Conservation (phyloP, 495 filamentous ascomycete species). For the Physcia stellaris region DNA sequence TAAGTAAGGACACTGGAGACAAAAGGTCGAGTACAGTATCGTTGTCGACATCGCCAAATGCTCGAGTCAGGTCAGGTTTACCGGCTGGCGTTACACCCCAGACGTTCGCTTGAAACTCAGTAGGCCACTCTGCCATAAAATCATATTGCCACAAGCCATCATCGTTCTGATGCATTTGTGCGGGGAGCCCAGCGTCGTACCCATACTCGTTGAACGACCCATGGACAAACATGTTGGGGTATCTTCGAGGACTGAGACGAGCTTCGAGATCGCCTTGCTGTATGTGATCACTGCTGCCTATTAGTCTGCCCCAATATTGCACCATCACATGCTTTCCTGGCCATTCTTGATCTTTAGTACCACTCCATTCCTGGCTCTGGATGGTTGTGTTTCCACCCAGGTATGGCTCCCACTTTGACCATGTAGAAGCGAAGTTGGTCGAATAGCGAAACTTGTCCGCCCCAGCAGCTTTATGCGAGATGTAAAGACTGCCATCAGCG, state of each 20-base stretch:
- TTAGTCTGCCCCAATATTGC: constrained; percentile 47
- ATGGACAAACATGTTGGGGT: constrained; percentile 46
- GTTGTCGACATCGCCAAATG: constrained; percentile 38
- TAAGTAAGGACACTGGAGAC: constrained; percentile 24
- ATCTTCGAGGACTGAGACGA: constrained; percentile 26
- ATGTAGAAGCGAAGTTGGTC: constrained; percentile 37
- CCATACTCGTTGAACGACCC: constrained; percentile 51
- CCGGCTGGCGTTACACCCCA: constrained; percentile 36
- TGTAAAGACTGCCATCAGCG: constrained; percentile 20
- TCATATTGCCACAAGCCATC: constrained; percentile 33
- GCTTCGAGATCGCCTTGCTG: constrained; percentile 42
- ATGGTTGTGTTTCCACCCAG: constrained; percentile 24
- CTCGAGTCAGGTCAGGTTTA: constrained; percentile 30
- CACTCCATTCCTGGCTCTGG: constrained; percentile 30
- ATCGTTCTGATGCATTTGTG: constrained; percentile 34
- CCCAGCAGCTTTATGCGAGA: constrained; percentile 43
- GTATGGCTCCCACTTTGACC: constrained; percentile 42
- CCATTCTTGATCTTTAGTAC: constrained; percentile 42
- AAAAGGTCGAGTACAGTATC: constrained; percentile 30
- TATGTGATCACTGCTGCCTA: constrained; percentile 42
- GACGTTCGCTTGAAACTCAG: constrained; percentile 30
- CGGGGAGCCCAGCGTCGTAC: constrained; percentile 42
- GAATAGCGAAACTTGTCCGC: constrained; percentile 47
- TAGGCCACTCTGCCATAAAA: constrained; percentile 39
- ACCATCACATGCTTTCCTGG: constrained; percentile 44